phyloP scores from a whole-genome alignment of 345 rosid genomes.

The Xanthoceras sorbifolium region DNA sequence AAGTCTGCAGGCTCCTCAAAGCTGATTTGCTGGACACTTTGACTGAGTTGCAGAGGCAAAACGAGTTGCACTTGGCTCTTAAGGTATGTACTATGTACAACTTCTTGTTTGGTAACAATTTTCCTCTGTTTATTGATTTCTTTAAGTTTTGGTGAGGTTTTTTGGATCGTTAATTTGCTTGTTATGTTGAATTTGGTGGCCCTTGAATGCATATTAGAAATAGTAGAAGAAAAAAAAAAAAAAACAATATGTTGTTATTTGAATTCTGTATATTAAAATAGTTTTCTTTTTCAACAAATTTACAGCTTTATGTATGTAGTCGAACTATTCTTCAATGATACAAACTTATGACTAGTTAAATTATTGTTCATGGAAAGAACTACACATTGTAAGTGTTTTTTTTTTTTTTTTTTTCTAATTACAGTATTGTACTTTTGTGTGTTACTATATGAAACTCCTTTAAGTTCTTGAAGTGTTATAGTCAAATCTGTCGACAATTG shows the following conservation, averaged over 20 bases:
- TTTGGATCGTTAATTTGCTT: background rate
- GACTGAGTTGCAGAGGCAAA: constrained; percentile 50
- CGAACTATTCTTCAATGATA: background rate
- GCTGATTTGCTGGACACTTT: constrained; percentile 52
- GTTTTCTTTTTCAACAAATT: background rate
- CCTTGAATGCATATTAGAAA: background rate
- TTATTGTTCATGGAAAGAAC: background rate
- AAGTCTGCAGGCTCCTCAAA: constrained; percentile 56
- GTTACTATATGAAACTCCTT: background rate
- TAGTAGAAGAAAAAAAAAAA: too few species aligned
- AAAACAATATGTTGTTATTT: background rate
- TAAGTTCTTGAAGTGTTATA: background rate
- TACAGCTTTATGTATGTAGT: too few species aligned
- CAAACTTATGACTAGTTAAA: background rate
- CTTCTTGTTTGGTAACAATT: background rate
- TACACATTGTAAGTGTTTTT: background rate
- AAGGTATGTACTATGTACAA: constrained; percentile 26
- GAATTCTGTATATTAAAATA: background rate
- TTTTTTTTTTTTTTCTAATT: background rate
- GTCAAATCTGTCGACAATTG: background rate
- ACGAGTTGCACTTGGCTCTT: constrained; percentile 51
- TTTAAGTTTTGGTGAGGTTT: background rate
- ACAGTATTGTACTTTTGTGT: background rate
- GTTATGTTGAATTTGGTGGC: background rate
- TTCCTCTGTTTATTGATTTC: background rate